Conservation (phyloP, 2,329 filamentous ascomycete species). For the Aureobasidium sp. region DNA sequence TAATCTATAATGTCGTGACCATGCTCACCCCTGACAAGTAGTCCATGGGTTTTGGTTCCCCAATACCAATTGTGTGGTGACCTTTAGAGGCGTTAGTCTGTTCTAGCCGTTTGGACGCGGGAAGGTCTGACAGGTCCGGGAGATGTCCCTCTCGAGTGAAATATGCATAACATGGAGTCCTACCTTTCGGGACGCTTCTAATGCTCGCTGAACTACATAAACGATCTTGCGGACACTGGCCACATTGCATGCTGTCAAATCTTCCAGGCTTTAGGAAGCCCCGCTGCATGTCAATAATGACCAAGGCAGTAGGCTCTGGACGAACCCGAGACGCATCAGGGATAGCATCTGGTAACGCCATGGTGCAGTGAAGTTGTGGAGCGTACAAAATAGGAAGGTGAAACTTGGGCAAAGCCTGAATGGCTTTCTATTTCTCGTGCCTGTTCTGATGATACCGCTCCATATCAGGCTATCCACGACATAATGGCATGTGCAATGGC, state of each 20-base stretch:
- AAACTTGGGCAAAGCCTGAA: not conserved
- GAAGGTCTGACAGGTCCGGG: conserved; percentile 44
- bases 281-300: conserved; percentile 46
- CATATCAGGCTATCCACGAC: not conserved
- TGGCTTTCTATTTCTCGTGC: not conserved
- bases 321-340: conserved; percentile 40
- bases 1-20: conserved; percentile 49
- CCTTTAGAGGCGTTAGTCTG: conserved; percentile 39
- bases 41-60: conserved; percentile 44
- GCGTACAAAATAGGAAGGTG: not conserved
- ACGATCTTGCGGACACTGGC: conserved; percentile 22
- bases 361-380: not conserved
- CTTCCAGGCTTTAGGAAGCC: conserved; percentile 43
- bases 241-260: conserved; percentile 42
- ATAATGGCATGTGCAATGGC: not conserved
- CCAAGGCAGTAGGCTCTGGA: conserved; percentile 36
- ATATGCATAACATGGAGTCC: conserved; percentile 38
- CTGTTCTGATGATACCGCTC: not conserved
- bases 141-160: conserved; percentile 40
- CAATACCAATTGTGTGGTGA: conserved; percentile 40
- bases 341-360: not conserved
- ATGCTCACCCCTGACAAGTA: conserved; percentile 45
- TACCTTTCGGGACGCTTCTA: conserved; percentile 33
- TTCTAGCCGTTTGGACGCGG: conserved; percentile 41
- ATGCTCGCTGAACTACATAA: conserved; percentile 24